phyloP scores from a whole-genome alignment of 768 basidiomycete species.

The Termitomyces sp. region DNA sequence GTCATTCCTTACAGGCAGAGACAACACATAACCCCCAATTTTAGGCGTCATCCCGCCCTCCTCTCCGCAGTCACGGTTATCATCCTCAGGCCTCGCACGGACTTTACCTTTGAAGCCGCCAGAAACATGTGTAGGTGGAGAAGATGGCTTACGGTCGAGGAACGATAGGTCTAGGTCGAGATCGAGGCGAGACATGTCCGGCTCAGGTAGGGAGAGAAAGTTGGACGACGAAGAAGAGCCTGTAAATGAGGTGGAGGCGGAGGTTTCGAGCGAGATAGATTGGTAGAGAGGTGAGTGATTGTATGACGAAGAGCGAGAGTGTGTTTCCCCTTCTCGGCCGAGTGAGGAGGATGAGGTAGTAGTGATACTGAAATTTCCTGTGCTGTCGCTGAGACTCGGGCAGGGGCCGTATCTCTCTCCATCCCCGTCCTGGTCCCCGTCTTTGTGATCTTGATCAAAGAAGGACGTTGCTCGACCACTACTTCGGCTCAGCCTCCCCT shows the following conservation, averaged over 20 bases:
- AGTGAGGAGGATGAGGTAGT: neutral
- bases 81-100: slow-evolving; percentile 2
- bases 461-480: slow-evolving; percentile 1
- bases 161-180: slow-evolving; percentile 26
- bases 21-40: neutral
- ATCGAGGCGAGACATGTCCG: slow-evolving; percentile 23
- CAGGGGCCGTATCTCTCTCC: neutral
- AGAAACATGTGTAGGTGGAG: neutral
- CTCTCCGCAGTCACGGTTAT: slow-evolving; percentile 18
- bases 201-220: slow-evolving; percentile 16
- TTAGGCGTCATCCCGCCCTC: slow-evolving; percentile 17
- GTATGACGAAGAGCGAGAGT: slow-evolving; percentile 20
- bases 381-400: slow-evolving; percentile 7
- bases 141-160: slow-evolving; percentile 13
- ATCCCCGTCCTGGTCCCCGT: neutral
- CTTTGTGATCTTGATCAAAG: neutral
- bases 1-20: neutral
- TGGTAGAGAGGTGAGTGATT: slow-evolving; percentile 12
- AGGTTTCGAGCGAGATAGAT: neutral
- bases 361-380: neutral
- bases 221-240: neutral
- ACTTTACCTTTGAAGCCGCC: slow-evolving; percentile 4
- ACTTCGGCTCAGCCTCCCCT: slow-evolving; percentile 1
- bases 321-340: slow-evolving; percentile 1
- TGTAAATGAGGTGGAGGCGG: neutral